Evolutionary conservation across 805 yeast species (phyloP), one percentile per base, ranked within the genome.

Genomic region (Maudiozyma saulgeensis): DNA sequence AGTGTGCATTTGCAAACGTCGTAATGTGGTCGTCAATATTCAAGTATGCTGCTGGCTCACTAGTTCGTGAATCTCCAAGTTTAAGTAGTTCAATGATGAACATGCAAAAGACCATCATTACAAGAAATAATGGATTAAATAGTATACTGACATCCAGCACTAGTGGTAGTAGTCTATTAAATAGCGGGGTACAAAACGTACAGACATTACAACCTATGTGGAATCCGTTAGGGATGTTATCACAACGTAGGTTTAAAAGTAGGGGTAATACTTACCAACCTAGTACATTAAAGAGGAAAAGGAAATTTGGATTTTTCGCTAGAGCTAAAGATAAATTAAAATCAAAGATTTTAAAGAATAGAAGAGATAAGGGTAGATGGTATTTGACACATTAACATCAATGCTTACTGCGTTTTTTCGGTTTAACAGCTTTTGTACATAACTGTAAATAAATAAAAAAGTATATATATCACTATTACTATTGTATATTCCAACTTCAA

Each of bases 251-350:
- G 74, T 83, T 90, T 84, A 82, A 87, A 64, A 75, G 91, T 38
- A 81, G 96, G 70, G 98, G 99, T 68, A 85, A 87, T 71, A 87
- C 96, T 18, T 91, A 84, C 69, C 97, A 91, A 69, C 99, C 99
- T 47, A 83, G 88, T 53, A 88, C 95, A 5, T 72, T 87, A 54
- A 87, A 86, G 66, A 78, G 98, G 66, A 93, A 93, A 74, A 82
- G 96, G 68, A 81, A 85, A 34, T 75, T 85, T 50, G 99, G 99
- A 0, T 93, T 90, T 60, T 74, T 93, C 64, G 88, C 95, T 12
- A 80, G 97, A 64, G 78, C 84, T 68, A 80, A 82, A 62, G 69
- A 84, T 6, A 78, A 76, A 58, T 76, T 79, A 37, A 97, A 97
- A 7, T 78, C 91, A 57, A 86, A 81, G 63, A 78, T 93, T 38